Conservation (phyloP, 495 filamentous ascomycete genomes). For the Hypoxylon lenormandii region DNA sequence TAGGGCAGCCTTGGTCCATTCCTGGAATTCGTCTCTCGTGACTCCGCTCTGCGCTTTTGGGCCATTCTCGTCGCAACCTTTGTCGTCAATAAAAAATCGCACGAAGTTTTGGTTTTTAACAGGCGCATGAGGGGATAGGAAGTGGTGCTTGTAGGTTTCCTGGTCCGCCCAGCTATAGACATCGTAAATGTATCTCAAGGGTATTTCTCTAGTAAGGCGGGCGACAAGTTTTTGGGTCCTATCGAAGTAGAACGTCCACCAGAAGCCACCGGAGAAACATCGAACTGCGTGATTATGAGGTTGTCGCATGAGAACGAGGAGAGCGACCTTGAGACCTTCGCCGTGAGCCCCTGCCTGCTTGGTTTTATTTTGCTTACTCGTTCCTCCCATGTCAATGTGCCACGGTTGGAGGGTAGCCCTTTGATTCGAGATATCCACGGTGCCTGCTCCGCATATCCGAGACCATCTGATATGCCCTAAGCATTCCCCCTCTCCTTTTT, state of each 20-base stretch:
- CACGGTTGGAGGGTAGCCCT: conserved; percentile 33
- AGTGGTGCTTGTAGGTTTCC: background rate
- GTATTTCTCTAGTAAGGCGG: background rate
- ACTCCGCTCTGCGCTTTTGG: conserved; percentile 2
- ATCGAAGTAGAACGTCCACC: conserved; percentile 43
- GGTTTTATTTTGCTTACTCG: conserved; percentile 24
- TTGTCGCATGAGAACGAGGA: conserved; percentile 37
- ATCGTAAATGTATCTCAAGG: background rate
- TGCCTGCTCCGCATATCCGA: conserved; percentile 20
- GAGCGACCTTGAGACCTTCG: conserved; percentile 43
- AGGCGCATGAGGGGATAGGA: conserved; percentile 12
- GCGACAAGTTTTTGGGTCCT: conserved; percentile 16
- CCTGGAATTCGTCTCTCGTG: conserved; percentile 9
- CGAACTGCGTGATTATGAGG: conserved; percentile 35
- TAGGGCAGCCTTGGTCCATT: conserved; percentile 31
- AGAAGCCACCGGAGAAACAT: conserved; percentile 35
- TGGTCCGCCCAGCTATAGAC: background rate
- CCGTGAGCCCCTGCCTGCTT: conserved; percentile 42
- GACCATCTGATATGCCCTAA: conserved; percentile 44
- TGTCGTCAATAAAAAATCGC: conserved; percentile 13
- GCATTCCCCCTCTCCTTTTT: background rate
- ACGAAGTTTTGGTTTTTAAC: background rate
- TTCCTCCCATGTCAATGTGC: conserved; percentile 36
- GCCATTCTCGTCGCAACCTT: conserved; percentile 29
- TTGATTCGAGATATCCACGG: conserved; percentile 39